Conservation (phyloP, 1,139 yeast species). For the Saccharomyces hybrid region DNA sequence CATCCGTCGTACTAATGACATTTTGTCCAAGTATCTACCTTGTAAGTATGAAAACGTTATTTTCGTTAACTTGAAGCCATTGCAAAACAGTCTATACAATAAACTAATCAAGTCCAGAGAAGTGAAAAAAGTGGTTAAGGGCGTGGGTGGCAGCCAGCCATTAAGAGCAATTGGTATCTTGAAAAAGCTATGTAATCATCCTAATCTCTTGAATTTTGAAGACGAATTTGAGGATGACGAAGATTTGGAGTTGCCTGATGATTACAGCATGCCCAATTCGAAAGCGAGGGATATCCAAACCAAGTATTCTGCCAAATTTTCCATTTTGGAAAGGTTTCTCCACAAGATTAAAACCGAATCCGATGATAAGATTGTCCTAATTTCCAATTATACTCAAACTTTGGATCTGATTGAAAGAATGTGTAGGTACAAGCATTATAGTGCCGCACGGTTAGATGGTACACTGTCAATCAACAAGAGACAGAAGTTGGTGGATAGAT, state of each 20-base stretch:
- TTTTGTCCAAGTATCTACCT: slow-evolving; percentile 85
- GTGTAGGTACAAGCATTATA: slow-evolving; percentile 71
- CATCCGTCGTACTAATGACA: slow-evolving; percentile 92
- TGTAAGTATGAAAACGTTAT: slow-evolving; percentile 94
- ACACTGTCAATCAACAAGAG: slow-evolving; percentile 87
- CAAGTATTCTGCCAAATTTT: slow-evolving; percentile 50
- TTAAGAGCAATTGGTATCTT: slow-evolving; percentile 83
- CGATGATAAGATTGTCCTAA: slow-evolving; percentile 87
- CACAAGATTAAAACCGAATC: slow-evolving; percentile 71
- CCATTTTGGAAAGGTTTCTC: slow-evolving; percentile 62
- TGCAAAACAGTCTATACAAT: slow-evolving; percentile 65
- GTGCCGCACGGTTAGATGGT: slow-evolving; percentile 83
- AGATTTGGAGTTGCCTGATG: slow-evolving; percentile 56
- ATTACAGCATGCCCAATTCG: slow-evolving; percentile 39
- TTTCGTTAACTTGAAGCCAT: slow-evolving; percentile 74
- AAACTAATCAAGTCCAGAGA: slow-evolving; percentile 79
- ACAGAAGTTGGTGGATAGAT: slow-evolving; percentile 83
- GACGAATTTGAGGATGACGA: slow-evolving; percentile 69
- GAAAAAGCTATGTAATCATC: slow-evolving; percentile 85
- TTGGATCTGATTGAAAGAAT: slow-evolving; percentile 80
- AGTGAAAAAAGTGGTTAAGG: slow-evolving; percentile 54
- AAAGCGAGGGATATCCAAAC: slow-evolving; percentile 45
- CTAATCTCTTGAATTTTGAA: slow-evolving; percentile 71
- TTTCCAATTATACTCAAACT: slow-evolving; percentile 92
- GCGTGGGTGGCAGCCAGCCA: slow-evolving; percentile 61